phyloP scores from a whole-genome alignment of 176 grass and related monocot genomes.

The Bothriochloa decipiens region DNA sequence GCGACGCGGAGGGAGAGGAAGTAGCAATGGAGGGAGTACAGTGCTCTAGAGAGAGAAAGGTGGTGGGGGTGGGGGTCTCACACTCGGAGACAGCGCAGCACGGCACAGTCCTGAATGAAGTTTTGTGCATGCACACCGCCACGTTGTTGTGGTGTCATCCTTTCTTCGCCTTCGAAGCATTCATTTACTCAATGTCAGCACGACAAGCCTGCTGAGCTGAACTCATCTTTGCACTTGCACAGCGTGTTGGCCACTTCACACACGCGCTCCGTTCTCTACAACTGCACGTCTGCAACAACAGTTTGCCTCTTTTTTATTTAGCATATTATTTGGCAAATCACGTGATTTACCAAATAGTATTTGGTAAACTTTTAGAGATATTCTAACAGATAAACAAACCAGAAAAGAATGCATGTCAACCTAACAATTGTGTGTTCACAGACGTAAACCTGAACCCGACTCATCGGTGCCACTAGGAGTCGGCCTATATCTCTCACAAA shows the following conservation, averaged over 20 bases:
- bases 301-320: too few species aligned
- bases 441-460: too few species aligned
- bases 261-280: neutral
- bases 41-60: neutral
- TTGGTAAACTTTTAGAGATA: too few species aligned
- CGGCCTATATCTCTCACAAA: too few species aligned
- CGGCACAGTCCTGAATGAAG: neutral
- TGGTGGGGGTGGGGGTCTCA: too few species aligned
- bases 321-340: too few species aligned
- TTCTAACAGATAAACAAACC: too few species aligned
- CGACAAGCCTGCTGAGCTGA: neutral
- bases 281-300: too few species aligned
- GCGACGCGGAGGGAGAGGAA: neutral
- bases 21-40: constrained; percentile 1
- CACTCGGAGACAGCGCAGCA: neutral
- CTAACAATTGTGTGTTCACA: too few species aligned
- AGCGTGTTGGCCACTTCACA: neutral
- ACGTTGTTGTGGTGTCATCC: neutral
- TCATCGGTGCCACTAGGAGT: too few species aligned
- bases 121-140: neutral
- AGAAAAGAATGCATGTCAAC: neutral
- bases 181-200: constrained; percentile 22
- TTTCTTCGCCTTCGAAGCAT: constrained; percentile 17
- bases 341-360: too few species aligned
- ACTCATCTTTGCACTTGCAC: neutral